Evolutionary conservation across 2,329 filamentous ascomycete genomes (phyloP).

Genomic region (Coleophoma cylindrospora): DNA sequence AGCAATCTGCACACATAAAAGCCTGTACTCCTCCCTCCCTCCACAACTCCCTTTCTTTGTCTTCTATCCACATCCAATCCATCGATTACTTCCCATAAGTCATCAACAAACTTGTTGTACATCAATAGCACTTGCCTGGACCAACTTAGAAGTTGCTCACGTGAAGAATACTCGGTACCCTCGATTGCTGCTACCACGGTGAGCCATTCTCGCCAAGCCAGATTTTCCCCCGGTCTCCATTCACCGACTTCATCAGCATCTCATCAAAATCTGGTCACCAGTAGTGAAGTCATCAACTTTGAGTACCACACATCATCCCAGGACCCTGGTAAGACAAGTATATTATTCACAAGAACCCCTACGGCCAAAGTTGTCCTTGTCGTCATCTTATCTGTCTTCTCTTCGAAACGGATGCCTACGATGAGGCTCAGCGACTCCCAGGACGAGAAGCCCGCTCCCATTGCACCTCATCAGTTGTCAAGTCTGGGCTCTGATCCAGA

Average conservation of each 20-base stretch:
- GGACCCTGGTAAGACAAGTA: slow-evolving; percentile 8
- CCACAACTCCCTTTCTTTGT: slow-evolving; percentile 22
- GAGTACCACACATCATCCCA: slow-evolving; percentile 6
- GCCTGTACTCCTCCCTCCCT: slow-evolving; percentile 17
- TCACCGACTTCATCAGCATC: slow-evolving; percentile 7
- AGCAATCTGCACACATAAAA: slow-evolving; percentile 19
- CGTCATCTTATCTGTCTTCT: not conserved
- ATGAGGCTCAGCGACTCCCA: slow-evolving; percentile 2
- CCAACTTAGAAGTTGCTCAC: slow-evolving; percentile 17
- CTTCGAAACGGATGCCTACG: not conserved
- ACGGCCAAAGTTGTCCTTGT: not conserved
- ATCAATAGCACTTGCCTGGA: slow-evolving; percentile 13
- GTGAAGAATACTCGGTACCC: slow-evolving; percentile 24
- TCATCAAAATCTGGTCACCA: slow-evolving; percentile 16
- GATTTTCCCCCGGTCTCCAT: slow-evolving; percentile 1
- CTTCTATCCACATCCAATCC: slow-evolving; percentile 9
- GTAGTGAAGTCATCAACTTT: slow-evolving; percentile 13
- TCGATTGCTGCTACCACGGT: slow-evolving; percentile 19
- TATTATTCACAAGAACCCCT: slow-evolving; percentile 1
- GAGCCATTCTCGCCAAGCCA: slow-evolving; percentile 16
- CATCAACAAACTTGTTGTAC: slow-evolving; percentile 18
- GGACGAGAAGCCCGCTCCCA: slow-evolving; percentile 1
- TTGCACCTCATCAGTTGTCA: not conserved
- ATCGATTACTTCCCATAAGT: slow-evolving; percentile 9
- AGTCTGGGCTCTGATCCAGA: not conserved